These are phyloP conservation scores for Linnemannia exigua DNA, from an alignment of 192 early-diverging fungal genomes.

Conservation along the genomic window DNA sequence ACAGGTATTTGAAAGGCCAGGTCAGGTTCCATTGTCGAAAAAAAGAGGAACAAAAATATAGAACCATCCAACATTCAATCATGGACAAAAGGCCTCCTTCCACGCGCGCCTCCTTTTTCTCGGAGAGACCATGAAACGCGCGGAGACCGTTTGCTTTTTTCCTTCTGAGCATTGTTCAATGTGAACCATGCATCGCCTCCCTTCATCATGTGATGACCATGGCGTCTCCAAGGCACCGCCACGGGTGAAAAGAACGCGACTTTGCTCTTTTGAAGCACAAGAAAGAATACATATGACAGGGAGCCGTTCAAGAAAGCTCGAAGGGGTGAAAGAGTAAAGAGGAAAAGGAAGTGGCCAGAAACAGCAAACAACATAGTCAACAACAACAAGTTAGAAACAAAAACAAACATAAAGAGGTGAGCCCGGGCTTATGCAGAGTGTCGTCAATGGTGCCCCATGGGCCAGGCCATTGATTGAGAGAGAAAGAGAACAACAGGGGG, in stretches of 20 bases:
- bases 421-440: constrained; percentile 3
- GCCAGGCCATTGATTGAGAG: constrained; percentile 10
- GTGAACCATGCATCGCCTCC: background rate
- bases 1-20: background rate
- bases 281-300: background rate
- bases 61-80: background rate
- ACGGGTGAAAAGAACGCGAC: background rate
- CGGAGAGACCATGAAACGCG: constrained; percentile 5
- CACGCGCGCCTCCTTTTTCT: background rate
- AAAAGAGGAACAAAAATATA: too few species aligned
- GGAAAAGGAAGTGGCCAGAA: background rate
- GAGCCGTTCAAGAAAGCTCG: background rate
- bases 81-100: background rate
- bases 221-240: background rate
- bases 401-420: background rate
- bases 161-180: background rate
- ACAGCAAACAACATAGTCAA: background rate
- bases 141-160: background rate
- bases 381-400: background rate
- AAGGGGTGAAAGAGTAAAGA: background rate
- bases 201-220: background rate
- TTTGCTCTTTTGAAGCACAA: too few species aligned
- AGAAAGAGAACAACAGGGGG: constrained; percentile 3
- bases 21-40: background rate
- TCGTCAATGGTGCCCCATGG: constrained; percentile 5